phyloP scores from a whole-genome alignment of 1,284 basidiomycete species.

The Blastosporella zonata region DNA sequence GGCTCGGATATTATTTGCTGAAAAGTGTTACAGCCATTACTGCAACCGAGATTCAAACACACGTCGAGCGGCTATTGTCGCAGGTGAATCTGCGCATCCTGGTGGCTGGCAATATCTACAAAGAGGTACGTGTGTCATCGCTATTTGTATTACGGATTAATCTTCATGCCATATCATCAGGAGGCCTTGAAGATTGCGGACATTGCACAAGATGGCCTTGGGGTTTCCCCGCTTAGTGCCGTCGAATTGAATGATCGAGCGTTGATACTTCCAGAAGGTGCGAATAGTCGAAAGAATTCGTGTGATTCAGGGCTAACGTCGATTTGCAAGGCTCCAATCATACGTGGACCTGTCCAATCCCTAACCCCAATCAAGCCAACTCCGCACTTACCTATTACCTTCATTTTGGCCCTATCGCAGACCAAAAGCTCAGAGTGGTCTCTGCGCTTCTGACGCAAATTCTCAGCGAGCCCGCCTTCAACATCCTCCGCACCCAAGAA shows the following conservation, averaged over 20 bases:
- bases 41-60: slow-evolving; percentile 69
- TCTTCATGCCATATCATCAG: slow-evolving; percentile 30
- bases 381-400: slow-evolving; percentile 80
- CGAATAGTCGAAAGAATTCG: not conserved
- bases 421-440: slow-evolving; percentile 57
- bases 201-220: slow-evolving; percentile 69
- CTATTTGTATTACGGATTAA: not conserved
- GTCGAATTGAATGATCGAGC: slow-evolving; percentile 59
- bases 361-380: slow-evolving; percentile 88
- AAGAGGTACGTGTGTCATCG: slow-evolving; percentile 53
- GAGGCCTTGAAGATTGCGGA: slow-evolving; percentile 77
- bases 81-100: slow-evolving; percentile 76
- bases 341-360: slow-evolving; percentile 69
- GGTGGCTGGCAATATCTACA: slow-evolving; percentile 82
- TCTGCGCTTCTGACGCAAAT: slow-evolving; percentile 73
- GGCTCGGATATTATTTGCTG: slow-evolving; percentile 4
- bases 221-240: slow-evolving; percentile 52
- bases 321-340: slow-evolving; percentile 59
- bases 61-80: slow-evolving; percentile 63
- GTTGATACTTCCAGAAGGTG: slow-evolving; percentile 69
- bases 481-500: slow-evolving; percentile 92
- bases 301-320: slow-evolving; percentile 3
- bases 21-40: slow-evolving; percentile 52
- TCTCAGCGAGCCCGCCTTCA: slow-evolving; percentile 88
- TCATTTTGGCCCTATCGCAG: slow-evolving; percentile 63